Evolutionary conservation across 176 grass and related monocot species (phyloP), one percentile per base, ranked within the genome.

Genomic region (Tillandsia leiboldiana): DNA sequence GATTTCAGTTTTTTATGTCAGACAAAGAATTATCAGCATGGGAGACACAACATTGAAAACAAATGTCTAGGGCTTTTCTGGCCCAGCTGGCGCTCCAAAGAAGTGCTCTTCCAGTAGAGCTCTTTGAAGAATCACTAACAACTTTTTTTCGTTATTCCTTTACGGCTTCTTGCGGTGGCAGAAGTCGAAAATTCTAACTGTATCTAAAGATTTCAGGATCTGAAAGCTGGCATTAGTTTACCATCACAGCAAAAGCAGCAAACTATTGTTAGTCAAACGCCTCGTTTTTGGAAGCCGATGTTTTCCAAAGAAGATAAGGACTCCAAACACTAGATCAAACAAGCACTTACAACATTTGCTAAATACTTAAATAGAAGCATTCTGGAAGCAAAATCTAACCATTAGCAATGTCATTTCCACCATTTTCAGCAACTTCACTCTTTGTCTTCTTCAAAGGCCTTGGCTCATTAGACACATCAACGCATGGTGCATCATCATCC

Each of bases 371-470:
- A 23, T 23, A 23, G 22, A 20, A 61, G 56, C 56, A 61, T 12
- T 9, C 2, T 18, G 8, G 11, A 18, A 61, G 15, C 18, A 61
- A 61, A n/a, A 2, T 18, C 56, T 9, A 61, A 61, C 56, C 56
- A 85, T 83, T 84, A 89, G 64, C 72, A 73, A 48, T 65, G 72
- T 12, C 80, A 65, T 52, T 2, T 63, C 69, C 69, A 33, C 59
- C 2, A 84, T 42, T 73, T 77, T 82, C 66, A 76, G 85, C 83
- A 81, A 27, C 50, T 89, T 89, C 68, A 81, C 73, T 74, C 81
- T 90, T 96, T 82, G 83, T 53, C 72, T 92, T 96, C 72, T 96
- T 96, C 70, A 67, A 66, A 76, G 84, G 77, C 74, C 89, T 96
- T 65, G 74, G 27, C 53, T 88, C 65, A 17, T 77, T 68, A 79